Evolutionary conservation across 305 asterid genomes (phyloP).

Genomic region (Solanum hybrid): DNA sequence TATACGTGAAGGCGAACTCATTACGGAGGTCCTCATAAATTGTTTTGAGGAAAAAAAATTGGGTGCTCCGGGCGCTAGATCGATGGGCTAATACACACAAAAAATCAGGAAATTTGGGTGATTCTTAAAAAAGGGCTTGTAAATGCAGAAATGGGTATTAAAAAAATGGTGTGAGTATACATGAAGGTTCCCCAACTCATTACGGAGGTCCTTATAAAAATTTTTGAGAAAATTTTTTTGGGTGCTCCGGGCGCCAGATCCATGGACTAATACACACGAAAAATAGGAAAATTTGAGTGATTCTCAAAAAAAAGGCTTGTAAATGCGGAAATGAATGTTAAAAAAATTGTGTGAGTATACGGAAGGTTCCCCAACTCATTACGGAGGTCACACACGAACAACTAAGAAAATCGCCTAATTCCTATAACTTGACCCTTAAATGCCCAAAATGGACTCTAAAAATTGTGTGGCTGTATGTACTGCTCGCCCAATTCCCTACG

Average conservation of each 20-base stretch:
- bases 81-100: no score
- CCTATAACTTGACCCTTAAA: neutral
- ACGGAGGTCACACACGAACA: neutral
- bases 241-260: neutral
- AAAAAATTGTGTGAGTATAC: no score
- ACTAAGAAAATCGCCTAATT: neutral
- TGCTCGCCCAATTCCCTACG: neutral
- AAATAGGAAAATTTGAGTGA: fast-evolving
- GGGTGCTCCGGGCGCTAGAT: no score
- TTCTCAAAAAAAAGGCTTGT: no score
- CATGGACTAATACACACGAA: neutral
- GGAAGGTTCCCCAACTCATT: neutral
- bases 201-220: neutral
- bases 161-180: no score
- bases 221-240: no score
- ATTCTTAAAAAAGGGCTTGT: no score
- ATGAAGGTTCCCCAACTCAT: neutral
- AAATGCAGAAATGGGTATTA: no score
- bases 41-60: no score
- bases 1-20: no score
- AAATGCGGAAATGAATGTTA: neutral
- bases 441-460: neutral
- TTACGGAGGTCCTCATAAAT: no score
- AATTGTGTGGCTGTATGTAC: neutral
- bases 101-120: fast-evolving